Percentiles rank a stretch among this genome's conserved stretches.
Conservation (phyloP, 2,329 filamentous ascomycete genomes). For the Ceratocystis ficicola region DNA sequence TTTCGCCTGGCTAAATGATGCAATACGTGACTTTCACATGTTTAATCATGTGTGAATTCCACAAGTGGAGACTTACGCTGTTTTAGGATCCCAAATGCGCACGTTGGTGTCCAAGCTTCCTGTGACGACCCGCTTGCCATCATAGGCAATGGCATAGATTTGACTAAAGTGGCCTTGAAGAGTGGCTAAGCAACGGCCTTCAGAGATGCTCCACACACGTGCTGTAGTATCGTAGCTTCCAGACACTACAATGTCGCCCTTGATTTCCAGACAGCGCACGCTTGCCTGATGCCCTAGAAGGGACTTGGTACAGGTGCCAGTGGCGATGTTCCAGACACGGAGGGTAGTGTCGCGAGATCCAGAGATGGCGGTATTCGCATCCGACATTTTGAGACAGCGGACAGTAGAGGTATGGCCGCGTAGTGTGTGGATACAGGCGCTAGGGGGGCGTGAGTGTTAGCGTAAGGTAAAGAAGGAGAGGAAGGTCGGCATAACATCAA, state of each 20-base stretch:
- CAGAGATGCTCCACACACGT: conserved; percentile 93
- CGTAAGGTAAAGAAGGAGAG: background rate
- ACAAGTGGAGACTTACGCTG: conserved; percentile 49
- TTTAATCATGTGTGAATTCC: background rate
- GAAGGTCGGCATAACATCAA: background rate
- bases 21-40: conserved; percentile 5
- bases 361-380: conserved; percentile 85
- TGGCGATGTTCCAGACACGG: conserved; percentile 85
- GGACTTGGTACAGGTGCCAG: conserved; percentile 79
- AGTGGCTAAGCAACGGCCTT: conserved; percentile 82
- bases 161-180: conserved; percentile 93
- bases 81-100: conserved; percentile 85
- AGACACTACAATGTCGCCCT: conserved; percentile 93
- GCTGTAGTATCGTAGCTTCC: conserved; percentile 97
- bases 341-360: conserved; percentile 91
- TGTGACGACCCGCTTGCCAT: conserved; percentile 83
- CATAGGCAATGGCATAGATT: conserved; percentile 97
- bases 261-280: conserved; percentile 87
- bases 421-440: conserved; percentile 65
- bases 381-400: conserved; percentile 93
- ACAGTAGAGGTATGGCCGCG: conserved; percentile 95
- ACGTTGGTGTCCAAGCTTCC: conserved; percentile 95
- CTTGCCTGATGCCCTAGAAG: conserved; percentile 91
- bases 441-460: conserved; percentile 28
- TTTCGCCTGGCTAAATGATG: background rate